Evolutionary conservation across 2,329 filamentous ascomycete genomes (phyloP).

Genomic region (Fusarium circinatum): DNA sequence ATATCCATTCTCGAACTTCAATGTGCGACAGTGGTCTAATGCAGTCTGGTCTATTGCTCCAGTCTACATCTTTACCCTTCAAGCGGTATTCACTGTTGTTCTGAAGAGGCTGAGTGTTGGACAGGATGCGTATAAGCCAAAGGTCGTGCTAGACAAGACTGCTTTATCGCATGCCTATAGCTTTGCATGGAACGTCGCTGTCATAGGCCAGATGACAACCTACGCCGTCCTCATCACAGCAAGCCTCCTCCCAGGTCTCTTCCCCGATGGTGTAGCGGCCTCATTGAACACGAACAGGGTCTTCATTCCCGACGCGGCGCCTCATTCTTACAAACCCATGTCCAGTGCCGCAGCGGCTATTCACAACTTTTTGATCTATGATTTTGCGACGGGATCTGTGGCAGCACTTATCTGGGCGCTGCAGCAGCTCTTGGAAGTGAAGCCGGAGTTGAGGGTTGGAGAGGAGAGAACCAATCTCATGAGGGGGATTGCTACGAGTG

Average conservation of each 20-base stretch:
- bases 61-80: constrained; percentile 22
- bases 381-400: constrained; percentile 36
- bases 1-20: constrained; percentile 32
- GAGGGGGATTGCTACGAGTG: constrained; percentile 30
- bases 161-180: constrained; percentile 39
- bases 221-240: constrained; percentile 22
- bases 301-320: constrained; percentile 32
- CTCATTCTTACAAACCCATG: constrained; percentile 33
- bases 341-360: constrained; percentile 20
- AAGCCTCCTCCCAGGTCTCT: constrained; percentile 16
- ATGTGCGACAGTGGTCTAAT: constrained; percentile 38
- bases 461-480: constrained; percentile 33
- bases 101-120: constrained; percentile 39
- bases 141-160: constrained; percentile 21
- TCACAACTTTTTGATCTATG: constrained; percentile 43
- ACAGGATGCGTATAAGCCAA: constrained; percentile 27
- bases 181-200: constrained; percentile 42
- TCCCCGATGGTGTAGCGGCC: constrained; percentile 29
- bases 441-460: constrained; percentile 21
- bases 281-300: constrained; percentile 21
- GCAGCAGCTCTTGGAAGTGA: constrained; percentile 20
- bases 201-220: constrained; percentile 37
- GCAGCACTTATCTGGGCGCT: constrained; percentile 35
- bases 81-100: constrained; percentile 27
- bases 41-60: constrained; percentile 39